Conservation (phyloP, 106 monocot species). For the Amphibolis antarctica region DNA sequence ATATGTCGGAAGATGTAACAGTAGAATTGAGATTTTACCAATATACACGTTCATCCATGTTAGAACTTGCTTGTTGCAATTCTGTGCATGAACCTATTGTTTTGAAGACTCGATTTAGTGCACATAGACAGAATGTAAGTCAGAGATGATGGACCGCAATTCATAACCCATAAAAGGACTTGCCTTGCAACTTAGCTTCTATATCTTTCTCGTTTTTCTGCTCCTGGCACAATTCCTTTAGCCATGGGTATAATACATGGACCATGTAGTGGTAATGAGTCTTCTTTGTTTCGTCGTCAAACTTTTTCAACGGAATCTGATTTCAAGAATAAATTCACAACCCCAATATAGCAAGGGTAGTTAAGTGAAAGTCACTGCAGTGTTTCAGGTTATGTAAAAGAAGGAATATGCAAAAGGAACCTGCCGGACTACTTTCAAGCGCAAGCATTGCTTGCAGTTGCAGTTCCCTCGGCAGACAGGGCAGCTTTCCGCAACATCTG, state of each 20-base stretch:
- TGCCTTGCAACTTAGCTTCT: conserved; percentile 20
- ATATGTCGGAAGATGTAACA: not conserved
- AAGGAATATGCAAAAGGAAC: not conserved
- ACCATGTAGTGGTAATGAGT: conserved; percentile 7
- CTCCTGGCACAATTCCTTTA: conserved; percentile 13
- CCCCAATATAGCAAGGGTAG: too few species aligned
- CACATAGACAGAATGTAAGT: not conserved
- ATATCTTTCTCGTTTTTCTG: conserved; percentile 13
- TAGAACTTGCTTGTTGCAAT: conserved; percentile 10
- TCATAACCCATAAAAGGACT: not conserved
- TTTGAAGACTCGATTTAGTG: not conserved
- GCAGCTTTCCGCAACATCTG: conserved; percentile 12
- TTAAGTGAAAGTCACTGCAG: not conserved
- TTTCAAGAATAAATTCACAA: not conserved
- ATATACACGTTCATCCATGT: conserved; percentile 17
- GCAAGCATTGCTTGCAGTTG: conserved; percentile 22
- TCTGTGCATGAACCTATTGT: conserved; percentile 10
- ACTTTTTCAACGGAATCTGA: conserved; percentile 15
- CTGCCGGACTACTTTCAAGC: conserved; percentile 5
- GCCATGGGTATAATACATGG: conserved; percentile 10
- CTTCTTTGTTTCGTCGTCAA: conserved; percentile 3
- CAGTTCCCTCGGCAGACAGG: conserved; percentile 20
- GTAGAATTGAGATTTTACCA: conserved; percentile 10
- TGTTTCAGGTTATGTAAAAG: not conserved
- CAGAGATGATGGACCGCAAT: not conserved